These are phyloP conservation scores for Podila horticola DNA, from an alignment of 192 early-diverging fungal genomes.

Conservation along the genomic window DNA sequence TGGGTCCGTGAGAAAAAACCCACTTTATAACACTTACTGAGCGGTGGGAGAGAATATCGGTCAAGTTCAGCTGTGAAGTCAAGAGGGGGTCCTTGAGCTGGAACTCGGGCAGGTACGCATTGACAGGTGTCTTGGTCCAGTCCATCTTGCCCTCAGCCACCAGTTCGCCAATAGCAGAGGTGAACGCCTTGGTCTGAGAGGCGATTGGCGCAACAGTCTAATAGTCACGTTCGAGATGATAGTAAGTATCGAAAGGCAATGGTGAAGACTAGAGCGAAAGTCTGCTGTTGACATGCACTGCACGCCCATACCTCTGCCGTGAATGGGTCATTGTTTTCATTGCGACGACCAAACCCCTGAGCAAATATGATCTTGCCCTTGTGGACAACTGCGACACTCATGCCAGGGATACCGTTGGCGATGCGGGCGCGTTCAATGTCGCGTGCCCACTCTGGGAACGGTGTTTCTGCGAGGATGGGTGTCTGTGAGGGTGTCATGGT, in stretches of 20 bases:
- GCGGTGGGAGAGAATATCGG: not conserved
- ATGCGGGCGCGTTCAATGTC: not conserved
- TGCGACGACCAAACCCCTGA: conserved; percentile 23
- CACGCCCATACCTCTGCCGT: conserved; percentile 14
- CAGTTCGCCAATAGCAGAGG: conserved; percentile 34
- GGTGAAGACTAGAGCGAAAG: not conserved
- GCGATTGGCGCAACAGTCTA: conserved; percentile 21
- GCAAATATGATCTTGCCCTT: conserved; percentile 37
- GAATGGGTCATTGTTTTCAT: conserved; percentile 16
- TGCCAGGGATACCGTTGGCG: conserved; percentile 24
- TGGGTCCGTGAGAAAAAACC: not conserved
- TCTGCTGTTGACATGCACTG: not conserved
- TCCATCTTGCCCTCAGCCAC: conserved; percentile 34
- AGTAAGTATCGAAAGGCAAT: not conserved
- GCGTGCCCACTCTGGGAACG: not conserved
- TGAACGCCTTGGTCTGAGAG: conserved; percentile 24
- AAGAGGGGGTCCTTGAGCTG: conserved; percentile 4
- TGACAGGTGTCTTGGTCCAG: conserved; percentile 24
- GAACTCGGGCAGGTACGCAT: conserved; percentile 12
- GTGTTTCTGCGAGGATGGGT: not conserved
- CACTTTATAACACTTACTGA: not conserved
- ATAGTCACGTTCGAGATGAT: not conserved
- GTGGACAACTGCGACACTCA: conserved; percentile 28
- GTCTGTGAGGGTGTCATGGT: not conserved
- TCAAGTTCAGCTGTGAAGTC: not conserved